Conservation (phyloP, 805 yeast species). For the Kuraishia floccosa region DNA sequence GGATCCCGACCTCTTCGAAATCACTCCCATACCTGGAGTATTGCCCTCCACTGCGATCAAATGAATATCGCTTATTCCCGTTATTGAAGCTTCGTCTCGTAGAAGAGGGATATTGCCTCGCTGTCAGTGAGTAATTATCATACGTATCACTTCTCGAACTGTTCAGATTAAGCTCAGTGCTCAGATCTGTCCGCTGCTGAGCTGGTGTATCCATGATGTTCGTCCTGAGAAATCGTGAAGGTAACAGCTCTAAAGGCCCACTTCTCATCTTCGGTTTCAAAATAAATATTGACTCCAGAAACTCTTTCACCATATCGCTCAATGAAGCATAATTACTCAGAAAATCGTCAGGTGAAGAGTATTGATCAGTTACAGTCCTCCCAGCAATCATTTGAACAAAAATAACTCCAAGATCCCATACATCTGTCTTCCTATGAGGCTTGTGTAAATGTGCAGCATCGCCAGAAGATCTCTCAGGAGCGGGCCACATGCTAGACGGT, state of each 20-base stretch:
- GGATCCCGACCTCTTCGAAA: constrained; percentile 84
- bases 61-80: constrained; percentile 9
- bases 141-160: too few species aligned
- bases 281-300: constrained; percentile 56
- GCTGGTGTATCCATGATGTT: constrained; percentile 27
- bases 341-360: constrained; percentile 53
- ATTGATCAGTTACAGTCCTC: constrained; percentile 38
- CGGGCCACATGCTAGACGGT: constrained; percentile 44
- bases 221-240: constrained; percentile 72
- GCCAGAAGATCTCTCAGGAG: constrained; percentile 54
- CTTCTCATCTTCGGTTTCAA: constrained; percentile 60
- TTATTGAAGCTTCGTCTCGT: constrained; percentile 2
- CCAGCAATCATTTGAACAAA: constrained; percentile 62
- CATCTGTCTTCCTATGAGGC: constrained; percentile 75
- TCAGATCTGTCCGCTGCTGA: not conserved
- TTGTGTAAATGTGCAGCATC: constrained; percentile 19
- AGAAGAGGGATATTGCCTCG: too few species aligned
- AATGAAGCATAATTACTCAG: constrained; percentile 21
- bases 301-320: constrained; percentile 53
- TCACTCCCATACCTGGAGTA: constrained; percentile 80
- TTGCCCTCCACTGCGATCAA: constrained; percentile 12
- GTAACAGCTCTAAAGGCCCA: constrained; percentile 74
- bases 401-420: constrained; percentile 85
- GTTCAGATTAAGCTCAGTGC: too few species aligned
- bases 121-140: too few species aligned